Percentiles rank a stretch among this genome's conserved stretches.
phyloP scores from a whole-genome alignment of 176 grass and related monocot species.

The Carex parvula region DNA sequence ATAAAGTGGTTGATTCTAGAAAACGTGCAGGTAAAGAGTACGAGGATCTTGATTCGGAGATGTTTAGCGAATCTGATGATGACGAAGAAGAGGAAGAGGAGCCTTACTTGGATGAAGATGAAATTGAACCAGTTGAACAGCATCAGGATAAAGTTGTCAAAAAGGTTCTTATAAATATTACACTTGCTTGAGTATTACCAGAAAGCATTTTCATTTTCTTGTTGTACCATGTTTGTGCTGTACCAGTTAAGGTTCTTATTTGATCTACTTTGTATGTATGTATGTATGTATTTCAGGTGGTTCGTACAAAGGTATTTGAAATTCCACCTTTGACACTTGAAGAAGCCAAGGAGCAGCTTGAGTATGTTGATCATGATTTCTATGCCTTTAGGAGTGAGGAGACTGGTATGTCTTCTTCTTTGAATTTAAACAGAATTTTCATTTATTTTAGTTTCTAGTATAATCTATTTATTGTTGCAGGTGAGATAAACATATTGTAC shows the following conservation, averaged over 20 bases:
- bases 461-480: constrained; percentile 22
- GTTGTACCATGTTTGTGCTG: not conserved
- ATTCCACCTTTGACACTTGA: constrained; percentile 86
- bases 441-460: not conserved
- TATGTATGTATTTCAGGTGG: constrained; percentile 43
- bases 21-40: not conserved
- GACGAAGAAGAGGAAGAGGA: constrained; percentile 18
- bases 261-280: no score
- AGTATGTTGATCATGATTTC: constrained; percentile 79
- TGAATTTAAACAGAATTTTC: not conserved
- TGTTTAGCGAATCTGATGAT: not conserved
- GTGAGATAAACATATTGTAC: constrained; percentile 85
- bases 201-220: no score
- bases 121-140: constrained; percentile 36
- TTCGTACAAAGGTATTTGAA: constrained; percentile 89
- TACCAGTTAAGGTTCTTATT: not conserved
- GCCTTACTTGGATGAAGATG: constrained; percentile 20
- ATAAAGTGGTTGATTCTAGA: constrained; percentile 67
- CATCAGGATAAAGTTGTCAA: constrained; percentile 42
- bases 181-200: no score
- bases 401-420: constrained; percentile 34
- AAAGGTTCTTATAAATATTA: constrained; percentile 34
- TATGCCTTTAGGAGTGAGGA: constrained; percentile 82
- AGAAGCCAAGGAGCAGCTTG: constrained; percentile 79
- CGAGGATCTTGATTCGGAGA: not conserved